A percentile compares a stretch with the other conserved stretches of the same genome.
phyloP scores from a whole-genome alignment of 805 yeast genomes.

The Metschnikowia amazonensis region DNA sequence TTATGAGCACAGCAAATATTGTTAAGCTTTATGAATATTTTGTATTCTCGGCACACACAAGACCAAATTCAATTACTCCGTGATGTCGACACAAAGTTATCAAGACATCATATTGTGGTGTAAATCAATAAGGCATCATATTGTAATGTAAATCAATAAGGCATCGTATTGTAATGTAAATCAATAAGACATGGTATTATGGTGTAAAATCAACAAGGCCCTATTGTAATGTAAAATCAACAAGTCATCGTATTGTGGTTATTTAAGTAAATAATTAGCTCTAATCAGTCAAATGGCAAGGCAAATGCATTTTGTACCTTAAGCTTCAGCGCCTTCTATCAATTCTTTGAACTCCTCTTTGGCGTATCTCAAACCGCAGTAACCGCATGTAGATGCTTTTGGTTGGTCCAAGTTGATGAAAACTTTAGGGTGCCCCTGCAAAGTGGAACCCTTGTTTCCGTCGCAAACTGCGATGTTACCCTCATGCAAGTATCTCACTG shows the following conservation, averaged over 20 bases:
- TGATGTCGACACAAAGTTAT: no score
- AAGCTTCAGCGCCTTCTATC: constrained; percentile 27
- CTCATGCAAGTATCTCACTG: constrained; percentile 55
- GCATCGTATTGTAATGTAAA: no score
- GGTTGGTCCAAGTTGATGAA: constrained; percentile 78
- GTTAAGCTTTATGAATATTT: no score
- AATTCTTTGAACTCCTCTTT: constrained; percentile 45
- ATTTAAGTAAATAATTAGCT: not conserved
- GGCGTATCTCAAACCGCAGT: constrained; percentile 72
- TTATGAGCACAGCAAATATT: no score
- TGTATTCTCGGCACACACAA: no score
- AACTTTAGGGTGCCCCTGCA: constrained; percentile 82
- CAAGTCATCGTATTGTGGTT: not conserved
- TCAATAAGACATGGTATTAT: no score
- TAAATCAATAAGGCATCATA: no score
- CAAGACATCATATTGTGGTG: no score
- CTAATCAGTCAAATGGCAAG: not conserved
- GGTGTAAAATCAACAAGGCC: no score
- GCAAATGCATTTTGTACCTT: not conserved
- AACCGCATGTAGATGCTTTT: constrained; percentile 69
- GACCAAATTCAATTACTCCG: no score
- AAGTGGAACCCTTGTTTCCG: constrained; percentile 64
- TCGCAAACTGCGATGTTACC: constrained; percentile 74
- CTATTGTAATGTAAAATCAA: no score
- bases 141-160: no score